Evolutionary conservation across 345 rosid genomes (phyloP).

Genomic region (Eucalyptus leucophloia): DNA sequence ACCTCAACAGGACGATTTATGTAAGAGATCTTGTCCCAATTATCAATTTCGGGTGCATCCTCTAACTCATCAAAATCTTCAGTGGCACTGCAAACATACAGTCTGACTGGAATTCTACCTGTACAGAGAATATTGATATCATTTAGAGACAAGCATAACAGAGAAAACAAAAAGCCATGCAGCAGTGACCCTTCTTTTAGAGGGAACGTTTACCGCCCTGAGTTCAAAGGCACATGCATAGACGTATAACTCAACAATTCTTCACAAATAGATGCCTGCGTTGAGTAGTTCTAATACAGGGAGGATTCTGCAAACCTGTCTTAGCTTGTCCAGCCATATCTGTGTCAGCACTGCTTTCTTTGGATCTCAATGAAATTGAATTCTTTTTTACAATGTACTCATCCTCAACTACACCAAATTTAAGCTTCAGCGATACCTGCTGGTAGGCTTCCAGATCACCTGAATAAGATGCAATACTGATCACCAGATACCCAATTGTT

Average conservation of each 20-base stretch:
- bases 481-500: neutral
- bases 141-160: neutral
- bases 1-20: constrained; percentile 69
- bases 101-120: constrained; percentile 79
- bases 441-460: constrained; percentile 73
- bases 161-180: neutral
- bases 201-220: neutral
- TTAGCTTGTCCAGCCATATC: constrained; percentile 52
- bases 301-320: constrained; percentile 49
- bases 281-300: neutral
- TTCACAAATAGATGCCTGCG: neutral
- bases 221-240: neutral
- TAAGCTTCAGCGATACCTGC: constrained; percentile 70
- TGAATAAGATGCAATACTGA: constrained; percentile 3
- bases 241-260: neutral
- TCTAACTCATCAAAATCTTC: constrained; percentile 62
- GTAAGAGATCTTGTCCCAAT: constrained; percentile 80
- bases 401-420: constrained; percentile 61
- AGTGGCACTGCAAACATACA: constrained; percentile 45
- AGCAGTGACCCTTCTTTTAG: neutral
- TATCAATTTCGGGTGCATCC: constrained; percentile 44
- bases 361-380: constrained; percentile 21
- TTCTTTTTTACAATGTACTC: constrained; percentile 23
- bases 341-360: constrained; percentile 22
- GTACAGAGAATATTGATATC: neutral